Conservation (phyloP, 2,329 filamentous ascomycete species). For the Gliomastix tumulicola region DNA sequence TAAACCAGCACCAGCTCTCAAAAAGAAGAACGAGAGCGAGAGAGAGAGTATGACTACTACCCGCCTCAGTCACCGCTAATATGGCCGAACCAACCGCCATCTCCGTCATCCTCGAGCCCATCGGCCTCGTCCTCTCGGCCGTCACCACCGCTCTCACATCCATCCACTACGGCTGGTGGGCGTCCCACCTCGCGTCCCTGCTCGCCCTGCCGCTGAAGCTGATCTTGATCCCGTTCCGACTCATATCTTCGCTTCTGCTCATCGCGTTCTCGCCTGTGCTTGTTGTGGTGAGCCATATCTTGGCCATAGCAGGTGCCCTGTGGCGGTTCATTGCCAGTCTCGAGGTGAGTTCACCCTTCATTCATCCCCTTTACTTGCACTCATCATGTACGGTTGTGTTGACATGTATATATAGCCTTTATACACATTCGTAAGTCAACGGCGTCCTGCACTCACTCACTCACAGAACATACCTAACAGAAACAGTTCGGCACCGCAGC, state of each 20-base stretch:
- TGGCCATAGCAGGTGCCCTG: slow-evolving; percentile 12
- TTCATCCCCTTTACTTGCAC: not conserved
- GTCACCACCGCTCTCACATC: slow-evolving; percentile 11
- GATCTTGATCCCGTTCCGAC: slow-evolving; percentile 18
- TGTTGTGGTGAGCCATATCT: slow-evolving; percentile 20
- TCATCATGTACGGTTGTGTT: not conserved
- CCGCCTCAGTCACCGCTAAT: too few species aligned
- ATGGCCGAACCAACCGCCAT: slow-evolving; percentile 9
- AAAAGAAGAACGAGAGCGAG: not conserved
- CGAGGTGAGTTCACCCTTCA: slow-evolving; percentile 19
- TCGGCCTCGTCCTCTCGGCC: slow-evolving; percentile 15
- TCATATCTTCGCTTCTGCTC: slow-evolving; percentile 16
- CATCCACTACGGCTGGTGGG: slow-evolving; percentile 16
- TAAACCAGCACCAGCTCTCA: too few species aligned
- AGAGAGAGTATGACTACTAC: not conserved
- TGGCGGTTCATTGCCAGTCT: slow-evolving; percentile 20
- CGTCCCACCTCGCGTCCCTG: slow-evolving; percentile 10
- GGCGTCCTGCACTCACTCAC: slow-evolving; percentile 2
- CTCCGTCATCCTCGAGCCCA: slow-evolving; percentile 13
- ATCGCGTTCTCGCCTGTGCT: slow-evolving; percentile 27
- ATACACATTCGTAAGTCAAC: slow-evolving; percentile 32
- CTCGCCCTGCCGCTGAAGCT: slow-evolving; percentile 21
- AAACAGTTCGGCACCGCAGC: slow-evolving; percentile 55
- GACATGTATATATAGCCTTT: slow-evolving; percentile 21
- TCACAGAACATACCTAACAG: slow-evolving; percentile 2